phyloP scores from a whole-genome alignment of 2,329 filamentous ascomycete genomes.

The Penicillium griseofulvum region DNA sequence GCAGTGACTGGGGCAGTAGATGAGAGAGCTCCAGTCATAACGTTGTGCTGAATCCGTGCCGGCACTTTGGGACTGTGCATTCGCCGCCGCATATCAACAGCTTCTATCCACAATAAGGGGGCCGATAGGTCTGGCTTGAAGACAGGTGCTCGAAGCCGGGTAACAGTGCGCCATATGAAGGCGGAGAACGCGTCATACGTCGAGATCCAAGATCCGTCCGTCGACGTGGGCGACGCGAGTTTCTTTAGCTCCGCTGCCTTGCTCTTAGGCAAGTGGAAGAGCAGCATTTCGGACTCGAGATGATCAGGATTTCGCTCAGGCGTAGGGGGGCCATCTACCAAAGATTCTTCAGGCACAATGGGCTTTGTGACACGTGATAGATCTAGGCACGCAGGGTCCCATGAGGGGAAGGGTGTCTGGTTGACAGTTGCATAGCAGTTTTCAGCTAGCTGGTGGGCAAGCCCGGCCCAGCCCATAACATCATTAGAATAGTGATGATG shows the following conservation, averaged over 20 bases:
- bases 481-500: background rate
- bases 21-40: background rate
- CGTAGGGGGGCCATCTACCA: background rate
- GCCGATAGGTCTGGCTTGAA: background rate
- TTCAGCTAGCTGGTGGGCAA: background rate
- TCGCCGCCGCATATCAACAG: background rate
- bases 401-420: background rate
- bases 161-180: background rate
- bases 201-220: background rate
- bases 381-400: background rate
- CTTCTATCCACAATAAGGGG: background rate
- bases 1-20: background rate
- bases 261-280: background rate
- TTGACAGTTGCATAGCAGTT: background rate
- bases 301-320: background rate
- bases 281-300: background rate
- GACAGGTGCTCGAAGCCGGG: background rate
- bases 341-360: background rate
- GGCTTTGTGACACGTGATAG: background rate
- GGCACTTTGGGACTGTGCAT: background rate
- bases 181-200: background rate
- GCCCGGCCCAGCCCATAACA: background rate
- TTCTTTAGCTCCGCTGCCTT: background rate
- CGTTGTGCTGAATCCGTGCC: background rate
- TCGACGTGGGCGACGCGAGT: background rate